Evolutionary conservation across 2,329 filamentous ascomycete genomes (phyloP).

Genomic region (Colletotrichum lini): DNA sequence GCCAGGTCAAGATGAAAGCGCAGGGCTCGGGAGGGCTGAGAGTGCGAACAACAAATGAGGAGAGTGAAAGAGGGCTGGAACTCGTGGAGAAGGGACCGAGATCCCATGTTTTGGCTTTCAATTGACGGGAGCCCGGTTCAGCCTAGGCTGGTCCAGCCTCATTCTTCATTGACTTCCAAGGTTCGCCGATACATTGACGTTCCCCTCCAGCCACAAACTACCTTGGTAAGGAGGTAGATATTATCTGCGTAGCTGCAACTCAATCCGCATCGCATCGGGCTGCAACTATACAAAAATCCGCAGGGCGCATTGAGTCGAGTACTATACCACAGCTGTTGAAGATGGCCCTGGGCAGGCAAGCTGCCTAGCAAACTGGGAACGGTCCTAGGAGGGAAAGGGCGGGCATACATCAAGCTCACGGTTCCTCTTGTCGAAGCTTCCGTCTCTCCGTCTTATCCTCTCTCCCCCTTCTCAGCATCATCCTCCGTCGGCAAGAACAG

Average conservation of each 20-base stretch:
- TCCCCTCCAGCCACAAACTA: neutral
- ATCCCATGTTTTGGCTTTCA: slow-evolving; percentile 11
- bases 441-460: neutral
- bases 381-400: neutral
- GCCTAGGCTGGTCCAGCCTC: slow-evolving; percentile 11
- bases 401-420: neutral
- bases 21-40: neutral
- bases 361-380: neutral
- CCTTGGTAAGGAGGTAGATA: neutral
- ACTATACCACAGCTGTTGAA: neutral
- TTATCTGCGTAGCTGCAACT: neutral
- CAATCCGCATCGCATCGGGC: too few relatives aligned
- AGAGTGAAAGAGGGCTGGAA: neutral
- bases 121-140: slow-evolving; percentile 7
- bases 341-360: neutral
- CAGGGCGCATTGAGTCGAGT: neutral
- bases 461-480: neutral
- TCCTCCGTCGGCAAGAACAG: neutral
- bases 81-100: neutral
- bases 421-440: neutral
- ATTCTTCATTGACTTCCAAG: neutral
- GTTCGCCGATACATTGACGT: neutral
- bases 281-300: neutral
- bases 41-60: neutral
- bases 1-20: neutral